phyloP scores from a whole-genome alignment of 139 green algal genomes.

The Chlamydomonas schloesseri region DNA sequence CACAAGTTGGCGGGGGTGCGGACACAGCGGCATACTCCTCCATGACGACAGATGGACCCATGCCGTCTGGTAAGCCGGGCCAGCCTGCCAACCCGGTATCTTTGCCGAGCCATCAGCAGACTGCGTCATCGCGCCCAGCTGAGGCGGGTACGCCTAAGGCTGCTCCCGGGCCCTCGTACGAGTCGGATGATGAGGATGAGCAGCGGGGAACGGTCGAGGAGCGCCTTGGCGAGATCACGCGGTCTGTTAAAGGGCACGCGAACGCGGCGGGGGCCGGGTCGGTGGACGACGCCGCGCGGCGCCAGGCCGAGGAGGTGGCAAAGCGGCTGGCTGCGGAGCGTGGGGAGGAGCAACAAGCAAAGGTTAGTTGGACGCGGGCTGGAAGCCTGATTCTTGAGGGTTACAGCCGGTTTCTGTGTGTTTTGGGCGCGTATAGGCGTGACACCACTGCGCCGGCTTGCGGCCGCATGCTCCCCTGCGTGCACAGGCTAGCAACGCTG shows the following conservation, averaged over 20 bases:
- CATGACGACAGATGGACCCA: not conserved
- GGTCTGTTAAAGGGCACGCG: slow-evolving; percentile 26
- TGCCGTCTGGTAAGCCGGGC: not conserved
- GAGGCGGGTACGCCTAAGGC: not conserved
- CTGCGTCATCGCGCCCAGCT: too few species aligned
- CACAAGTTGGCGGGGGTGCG: not conserved
- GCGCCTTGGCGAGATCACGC: slow-evolving; percentile 19
- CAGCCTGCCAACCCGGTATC: slow-evolving; percentile 21
- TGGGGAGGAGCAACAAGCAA: not conserved
- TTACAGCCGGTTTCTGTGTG: too few species aligned
- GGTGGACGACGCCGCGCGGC: not conserved
- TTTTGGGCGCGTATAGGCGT: not conserved
- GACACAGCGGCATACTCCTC: not conserved
- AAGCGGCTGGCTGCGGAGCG: not conserved
- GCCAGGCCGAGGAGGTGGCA: slow-evolving; percentile 20
- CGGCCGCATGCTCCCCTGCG: too few species aligned
- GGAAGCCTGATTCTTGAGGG: too few species aligned
- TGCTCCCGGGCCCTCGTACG: slow-evolving; percentile 24
- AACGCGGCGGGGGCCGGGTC: not conserved
- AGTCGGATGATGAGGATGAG: slow-evolving; percentile 27
- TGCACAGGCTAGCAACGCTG: not conserved
- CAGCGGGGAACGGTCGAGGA: not conserved
- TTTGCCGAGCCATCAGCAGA: not conserved
- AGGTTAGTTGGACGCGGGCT: not conserved
- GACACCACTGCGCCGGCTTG: too few species aligned